Evolutionary conservation across 768 basidiomycete species (phyloP).

Genomic region (Pleurotus ostreatus): DNA sequence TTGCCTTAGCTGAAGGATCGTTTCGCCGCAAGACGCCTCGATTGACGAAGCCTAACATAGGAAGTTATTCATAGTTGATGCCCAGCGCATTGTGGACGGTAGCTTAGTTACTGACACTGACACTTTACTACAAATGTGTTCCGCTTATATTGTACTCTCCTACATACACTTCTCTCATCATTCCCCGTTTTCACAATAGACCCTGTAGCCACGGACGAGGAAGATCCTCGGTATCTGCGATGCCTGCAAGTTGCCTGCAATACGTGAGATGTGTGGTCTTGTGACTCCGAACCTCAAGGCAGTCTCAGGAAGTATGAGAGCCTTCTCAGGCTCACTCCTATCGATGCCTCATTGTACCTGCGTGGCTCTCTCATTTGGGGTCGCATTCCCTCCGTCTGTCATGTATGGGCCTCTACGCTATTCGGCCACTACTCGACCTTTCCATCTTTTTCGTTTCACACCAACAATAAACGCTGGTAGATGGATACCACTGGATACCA

Average conservation of each 20-base stretch:
- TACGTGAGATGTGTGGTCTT: slow-evolving; percentile 1
- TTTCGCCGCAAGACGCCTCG: slow-evolving; percentile 40
- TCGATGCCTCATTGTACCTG: slow-evolving; percentile 29
- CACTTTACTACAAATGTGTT: neutral
- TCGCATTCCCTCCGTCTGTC: neutral
- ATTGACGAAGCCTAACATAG: slow-evolving; percentile 5
- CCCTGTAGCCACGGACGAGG: neutral
- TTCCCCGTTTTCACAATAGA: neutral
- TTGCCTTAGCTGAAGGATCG: slow-evolving; percentile 34
- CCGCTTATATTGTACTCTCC: neutral
- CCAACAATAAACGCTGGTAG: neutral
- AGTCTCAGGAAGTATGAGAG: neutral
- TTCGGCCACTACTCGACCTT: neutral
- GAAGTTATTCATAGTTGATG: neutral
- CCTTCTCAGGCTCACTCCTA: slow-evolving; percentile 6
- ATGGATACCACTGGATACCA: too few species aligned
- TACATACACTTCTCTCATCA: too few species aligned
- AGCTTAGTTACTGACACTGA: neutral
- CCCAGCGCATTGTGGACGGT: neutral
- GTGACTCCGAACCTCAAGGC: neutral
- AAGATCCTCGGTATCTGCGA: neutral
- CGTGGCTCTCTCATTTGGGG: slow-evolving; percentile 18
- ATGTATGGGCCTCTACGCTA: neutral
- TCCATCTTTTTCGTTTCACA: slow-evolving; percentile 1
- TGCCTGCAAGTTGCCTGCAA: neutral